Percentiles rank a stretch among this genome's conserved stretches.
These are phyloP conservation scores for Pseudomassariella vexata DNA, from an alignment of 2,329 filamentous ascomycete genomes.

Conservation along the genomic window DNA sequence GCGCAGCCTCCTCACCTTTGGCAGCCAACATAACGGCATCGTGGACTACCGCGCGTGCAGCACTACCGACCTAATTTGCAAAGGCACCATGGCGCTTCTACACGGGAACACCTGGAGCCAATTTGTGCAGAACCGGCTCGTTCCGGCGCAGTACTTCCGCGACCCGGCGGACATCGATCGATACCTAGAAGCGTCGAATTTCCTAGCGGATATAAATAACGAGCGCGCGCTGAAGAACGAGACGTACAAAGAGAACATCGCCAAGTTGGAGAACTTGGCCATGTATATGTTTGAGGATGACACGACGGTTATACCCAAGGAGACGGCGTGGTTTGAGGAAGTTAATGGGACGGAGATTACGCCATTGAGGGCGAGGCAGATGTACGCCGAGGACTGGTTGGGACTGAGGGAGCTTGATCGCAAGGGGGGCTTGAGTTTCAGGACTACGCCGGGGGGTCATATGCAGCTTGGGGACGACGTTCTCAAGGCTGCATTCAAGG, in stretches of 20 bases:
- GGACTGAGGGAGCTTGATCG: conserved; percentile 75
- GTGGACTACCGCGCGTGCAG: conserved; percentile 71
- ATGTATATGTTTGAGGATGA: conserved; percentile 91
- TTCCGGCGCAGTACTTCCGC: conserved; percentile 94
- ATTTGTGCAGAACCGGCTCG: conserved; percentile 72
- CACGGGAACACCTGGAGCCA: conserved; percentile 73
- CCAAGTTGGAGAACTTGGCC: conserved; percentile 67
- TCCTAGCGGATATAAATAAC: conserved; percentile 94
- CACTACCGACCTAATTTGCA: conserved; percentile 71
- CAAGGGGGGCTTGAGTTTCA: conserved; percentile 73
- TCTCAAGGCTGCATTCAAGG: conserved; percentile 58
- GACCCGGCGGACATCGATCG: conserved; percentile 59
- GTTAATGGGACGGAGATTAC: conserved; percentile 67
- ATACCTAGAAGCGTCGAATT: conserved; percentile 79
- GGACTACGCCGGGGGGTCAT: conserved; percentile 68
- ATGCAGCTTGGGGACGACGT: conserved; percentile 70
- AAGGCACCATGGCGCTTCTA: conserved; percentile 71
- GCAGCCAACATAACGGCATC: conserved; percentile 91
- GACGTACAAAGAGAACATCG: conserved; percentile 67
- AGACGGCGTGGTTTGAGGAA: conserved; percentile 86
- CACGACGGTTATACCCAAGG: conserved; percentile 79
- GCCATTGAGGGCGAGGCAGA: conserved; percentile 58
- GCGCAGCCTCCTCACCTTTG: conserved; percentile 78
- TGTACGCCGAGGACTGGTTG: conserved; percentile 93
- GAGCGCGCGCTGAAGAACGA: conserved; percentile 71